phyloP scores from a whole-genome alignment of 257 asterid species.

The Nicotiana paniculata region DNA sequence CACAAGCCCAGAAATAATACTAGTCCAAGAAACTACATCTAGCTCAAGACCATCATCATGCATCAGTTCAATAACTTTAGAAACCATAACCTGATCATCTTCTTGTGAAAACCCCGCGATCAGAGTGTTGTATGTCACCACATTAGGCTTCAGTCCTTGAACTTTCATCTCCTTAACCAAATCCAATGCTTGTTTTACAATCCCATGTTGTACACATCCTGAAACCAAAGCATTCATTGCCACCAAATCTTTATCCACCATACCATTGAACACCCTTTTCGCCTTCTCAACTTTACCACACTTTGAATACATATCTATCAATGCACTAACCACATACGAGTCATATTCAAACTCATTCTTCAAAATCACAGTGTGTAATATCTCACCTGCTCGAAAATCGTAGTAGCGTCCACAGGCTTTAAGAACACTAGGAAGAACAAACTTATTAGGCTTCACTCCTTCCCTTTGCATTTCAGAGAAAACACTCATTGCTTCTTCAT shows the following conservation, averaged over 20 bases:
- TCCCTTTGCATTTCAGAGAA: conserved; percentile 38
- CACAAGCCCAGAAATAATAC: conserved; percentile 60
- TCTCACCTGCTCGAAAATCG: conserved; percentile 44
- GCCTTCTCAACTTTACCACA: conserved; percentile 46
- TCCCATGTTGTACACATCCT: conserved; percentile 43
- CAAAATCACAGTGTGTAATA: conserved; percentile 40
- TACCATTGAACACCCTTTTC: conserved; percentile 39
- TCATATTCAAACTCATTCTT: conserved; percentile 37
- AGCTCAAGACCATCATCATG: conserved; percentile 34
- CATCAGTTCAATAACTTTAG: conserved; percentile 34
- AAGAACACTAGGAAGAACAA: conserved; percentile 61
- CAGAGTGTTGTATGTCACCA: conserved; percentile 58
- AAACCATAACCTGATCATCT: conserved; percentile 34
- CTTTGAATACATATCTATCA: conserved; percentile 60
- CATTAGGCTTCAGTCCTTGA: conserved; percentile 39
- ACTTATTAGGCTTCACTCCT: conserved; percentile 30
- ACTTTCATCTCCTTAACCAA: conserved; percentile 43
- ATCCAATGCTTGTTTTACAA: conserved; percentile 23
- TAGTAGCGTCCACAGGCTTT: conserved; percentile 63
- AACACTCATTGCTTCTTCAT: conserved; percentile 37
- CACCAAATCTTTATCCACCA: conserved; percentile 47
- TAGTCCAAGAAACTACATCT: conserved; percentile 69
- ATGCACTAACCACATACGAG: conserved; percentile 46
- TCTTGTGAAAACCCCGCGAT: conserved; percentile 66
- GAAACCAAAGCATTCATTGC: conserved; percentile 58